Evolutionary conservation across 257 asterid genomes (phyloP), one percentile per base, ranked within the genome.

Genomic region (Nicotiana sylvestris): DNA sequence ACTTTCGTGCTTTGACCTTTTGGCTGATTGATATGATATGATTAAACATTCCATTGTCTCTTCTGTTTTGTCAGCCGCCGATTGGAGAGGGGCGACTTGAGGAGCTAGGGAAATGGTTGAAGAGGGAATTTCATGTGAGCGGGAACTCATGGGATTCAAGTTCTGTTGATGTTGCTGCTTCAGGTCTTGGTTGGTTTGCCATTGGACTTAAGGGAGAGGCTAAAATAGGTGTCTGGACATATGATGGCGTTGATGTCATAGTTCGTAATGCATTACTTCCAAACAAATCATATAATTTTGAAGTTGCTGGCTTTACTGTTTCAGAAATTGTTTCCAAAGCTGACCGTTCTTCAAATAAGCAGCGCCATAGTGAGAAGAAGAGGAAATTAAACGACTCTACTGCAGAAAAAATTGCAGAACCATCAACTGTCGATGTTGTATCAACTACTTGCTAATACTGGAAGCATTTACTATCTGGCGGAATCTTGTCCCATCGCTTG

Each of bases 181-280:
- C 94, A 29, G 99, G 98, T 79, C 91, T 96, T 80, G 98, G 98
- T 72, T 96, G 99, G 99, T 91, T 92, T 62, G 89, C 95, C 29
- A 89, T 96, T 81, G 99, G 96, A 82, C 89, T 96, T 60, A 93
- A 87, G 86, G 98, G 97, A 83, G 95, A 91, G 37, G 97, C 95
- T 65, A 77, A 17, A 68, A 82, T 96, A 39, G 88, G 95, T 29
- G 88, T 88, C 51, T 94, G 99, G 97, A 92, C 97, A 0, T 94
- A 94, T 6, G 96, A 93, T 15, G 98, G 99, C 43, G 88, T 91
- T 46, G 98, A 95, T 77, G 85, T 93, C 46, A 80, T 85, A 0
- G 83, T 80, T 80, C 89, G 97, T 57, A 90, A 86, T 57, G 91
- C 94, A 32, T 82, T 96, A 89, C 96, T 96, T 85, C 97, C 95